Conservation (phyloP, 129 eudicot genomes). For the Centrapalus pauciflorus region DNA sequence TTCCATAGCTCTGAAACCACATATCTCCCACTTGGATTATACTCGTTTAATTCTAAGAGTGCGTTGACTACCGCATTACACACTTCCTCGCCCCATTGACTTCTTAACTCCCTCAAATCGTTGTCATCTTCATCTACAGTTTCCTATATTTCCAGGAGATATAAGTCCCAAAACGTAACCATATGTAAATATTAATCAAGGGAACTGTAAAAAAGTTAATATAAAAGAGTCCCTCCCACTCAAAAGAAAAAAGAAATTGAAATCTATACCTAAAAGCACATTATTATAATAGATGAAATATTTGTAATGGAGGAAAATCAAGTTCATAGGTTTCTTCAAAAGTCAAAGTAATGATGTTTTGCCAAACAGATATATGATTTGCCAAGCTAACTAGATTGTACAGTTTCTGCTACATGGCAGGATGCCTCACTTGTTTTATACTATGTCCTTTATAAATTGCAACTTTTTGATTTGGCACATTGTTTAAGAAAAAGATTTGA, state of each 20-base stretch:
- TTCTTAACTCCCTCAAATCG: conserved; percentile 40
- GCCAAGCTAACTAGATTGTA: background rate
- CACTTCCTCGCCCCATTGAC: conserved; percentile 49
- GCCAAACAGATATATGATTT: background rate
- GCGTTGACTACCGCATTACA: conserved; percentile 49
- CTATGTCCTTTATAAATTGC: background rate
- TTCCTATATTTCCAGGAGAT: conserved; percentile 33
- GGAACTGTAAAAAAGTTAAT: background rate
- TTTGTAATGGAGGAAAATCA: background rate
- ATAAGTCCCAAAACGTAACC: conserved; percentile 1
- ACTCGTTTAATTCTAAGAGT: conserved; percentile 55
- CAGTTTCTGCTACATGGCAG: too few relatives aligned
- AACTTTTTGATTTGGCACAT: background rate
- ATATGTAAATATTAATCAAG: background rate
- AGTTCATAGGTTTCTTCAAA: background rate
- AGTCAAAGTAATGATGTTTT: background rate
- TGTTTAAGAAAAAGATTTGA: background rate
- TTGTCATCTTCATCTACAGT: conserved; percentile 46
- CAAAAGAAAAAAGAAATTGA: background rate
- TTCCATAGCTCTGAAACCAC: conserved; percentile 71
- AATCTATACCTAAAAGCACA: background rate
- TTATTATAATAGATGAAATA: background rate
- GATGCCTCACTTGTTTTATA: too few relatives aligned
- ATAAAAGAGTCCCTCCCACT: background rate
- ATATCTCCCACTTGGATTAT: conserved; percentile 71